These are phyloP conservation scores for Apiospora saccharicola DNA, from an alignment of 2,329 filamentous ascomycete species.

Conservation along the genomic window DNA sequence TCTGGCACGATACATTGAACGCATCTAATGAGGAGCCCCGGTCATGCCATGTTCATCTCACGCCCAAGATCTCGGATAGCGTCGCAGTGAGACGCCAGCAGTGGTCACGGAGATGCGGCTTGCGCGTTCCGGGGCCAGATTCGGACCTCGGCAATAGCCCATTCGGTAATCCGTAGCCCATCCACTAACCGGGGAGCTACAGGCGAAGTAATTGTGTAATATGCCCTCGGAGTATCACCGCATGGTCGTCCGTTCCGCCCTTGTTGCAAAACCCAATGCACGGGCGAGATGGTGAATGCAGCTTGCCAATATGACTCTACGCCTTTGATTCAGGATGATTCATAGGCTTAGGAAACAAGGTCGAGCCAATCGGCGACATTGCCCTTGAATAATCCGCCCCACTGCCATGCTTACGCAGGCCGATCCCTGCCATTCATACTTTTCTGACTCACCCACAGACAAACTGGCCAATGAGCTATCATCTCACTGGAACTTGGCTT, in stretches of 20 bases:
- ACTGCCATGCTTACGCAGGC: background rate
- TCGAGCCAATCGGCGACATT: background rate
- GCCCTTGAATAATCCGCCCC: background rate
- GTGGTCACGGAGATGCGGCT: background rate
- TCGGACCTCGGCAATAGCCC: background rate
- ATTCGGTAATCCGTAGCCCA: background rate
- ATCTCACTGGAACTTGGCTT: background rate
- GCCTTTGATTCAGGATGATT: conserved; percentile 13
- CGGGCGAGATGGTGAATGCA: no score
- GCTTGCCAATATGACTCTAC: background rate
- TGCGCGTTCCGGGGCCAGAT: background rate
- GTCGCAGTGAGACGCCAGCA: background rate
- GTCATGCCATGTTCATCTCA: background rate
- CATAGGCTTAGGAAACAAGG: background rate
- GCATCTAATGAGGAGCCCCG: background rate
- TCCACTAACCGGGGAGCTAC: background rate
- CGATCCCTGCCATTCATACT: background rate
- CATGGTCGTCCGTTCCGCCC: background rate
- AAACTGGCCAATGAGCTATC: background rate
- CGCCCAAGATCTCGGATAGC: background rate
- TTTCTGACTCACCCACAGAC: background rate
- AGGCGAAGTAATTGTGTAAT: background rate
- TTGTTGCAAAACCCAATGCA: background rate
- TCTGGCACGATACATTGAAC: background rate
- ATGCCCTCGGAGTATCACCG: no score